phyloP scores from a whole-genome alignment of 768 basidiomycete genomes.

The Peribolospora kevripleyi region DNA sequence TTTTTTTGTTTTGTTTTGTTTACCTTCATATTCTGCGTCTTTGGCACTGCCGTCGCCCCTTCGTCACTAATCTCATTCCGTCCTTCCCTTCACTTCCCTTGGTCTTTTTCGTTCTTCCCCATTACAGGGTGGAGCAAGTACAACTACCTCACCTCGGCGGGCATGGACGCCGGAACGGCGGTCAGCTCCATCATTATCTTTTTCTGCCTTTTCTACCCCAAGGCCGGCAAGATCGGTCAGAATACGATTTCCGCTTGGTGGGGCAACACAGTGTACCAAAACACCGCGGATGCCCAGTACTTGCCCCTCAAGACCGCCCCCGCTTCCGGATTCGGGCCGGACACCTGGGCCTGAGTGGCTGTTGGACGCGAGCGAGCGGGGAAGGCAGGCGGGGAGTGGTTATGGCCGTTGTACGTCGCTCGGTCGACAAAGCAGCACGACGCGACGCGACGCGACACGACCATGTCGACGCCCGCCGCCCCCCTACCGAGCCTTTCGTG shows the following conservation, averaged over 20 bases:
- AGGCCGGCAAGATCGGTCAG: constrained; percentile 15
- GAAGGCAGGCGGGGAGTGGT: too few relatives aligned
- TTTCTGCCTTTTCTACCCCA: constrained; percentile 23
- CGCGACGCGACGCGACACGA: too few relatives aligned
- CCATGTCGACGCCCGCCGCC: too few relatives aligned
- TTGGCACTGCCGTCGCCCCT: background rate
- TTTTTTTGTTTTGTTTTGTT: too few relatives aligned
- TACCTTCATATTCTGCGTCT: too few relatives aligned
- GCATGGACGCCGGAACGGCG: constrained; percentile 25
- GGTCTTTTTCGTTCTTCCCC: too few relatives aligned
- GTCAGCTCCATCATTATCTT: constrained; percentile 19
- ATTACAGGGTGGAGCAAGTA: constrained; percentile 27
- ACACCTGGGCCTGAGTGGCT: too few relatives aligned
- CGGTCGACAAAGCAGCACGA: too few relatives aligned
- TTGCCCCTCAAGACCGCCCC: background rate
- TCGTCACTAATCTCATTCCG: constrained; percentile 6
- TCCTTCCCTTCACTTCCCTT: background rate
- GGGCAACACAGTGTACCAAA: constrained; percentile 13
- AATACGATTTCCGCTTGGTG: constrained; percentile 14
- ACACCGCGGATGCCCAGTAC: constrained; percentile 9
- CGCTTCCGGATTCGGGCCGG: background rate
- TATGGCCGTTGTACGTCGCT: too few relatives aligned
- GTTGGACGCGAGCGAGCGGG: too few relatives aligned
- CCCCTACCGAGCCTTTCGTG: too few relatives aligned
- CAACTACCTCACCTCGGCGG: constrained; percentile 27